Base-by-base conservation (phyloP, 2,329 filamentous ascomycete species). In the Aspergillus piperis region DNA sequence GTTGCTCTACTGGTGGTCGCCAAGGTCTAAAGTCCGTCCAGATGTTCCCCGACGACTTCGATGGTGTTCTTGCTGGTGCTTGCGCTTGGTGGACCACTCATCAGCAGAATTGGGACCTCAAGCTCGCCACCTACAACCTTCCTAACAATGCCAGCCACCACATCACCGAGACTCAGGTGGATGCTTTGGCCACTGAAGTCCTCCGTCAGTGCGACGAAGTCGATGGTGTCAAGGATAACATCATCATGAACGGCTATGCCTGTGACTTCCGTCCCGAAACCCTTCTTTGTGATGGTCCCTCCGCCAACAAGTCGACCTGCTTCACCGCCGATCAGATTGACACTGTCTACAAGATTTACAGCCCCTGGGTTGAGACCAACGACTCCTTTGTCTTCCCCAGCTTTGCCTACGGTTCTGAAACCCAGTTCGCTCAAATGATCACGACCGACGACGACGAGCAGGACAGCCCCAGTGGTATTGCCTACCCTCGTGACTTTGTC, bases 1-100 rank as follows among this genome's bases (percentile, higher is more conserved):
- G 86, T 8, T 88, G 86, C 67, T 87, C 84, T 0, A 82, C 83
- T 0, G 86, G 86, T 6, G 85, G 86, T 1, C 77, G 85, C 0
- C 83, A 88, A 73, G 86, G 84, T 2, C 73, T 86, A 32, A 83
- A 83, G 57, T 79, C 80, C 6, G 80, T 82, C 0, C 80, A 87
- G 64, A 68, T 73, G 15, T 86, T 80, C 61, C 84, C 85, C 0
- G 74, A 81, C 0, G 84, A 86, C 61, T 86, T 87, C 17, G 83
- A 87, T 63, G 85, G 85, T 23, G 77, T 84, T 10, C 66, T 87
- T 2, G 80, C 83, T 15, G 80, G 27, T n/a, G 82, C 79, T 3
- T 75, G 79, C 7, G 78, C 83, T 0, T 84, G 83, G 82, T 84
- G 81, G 75, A 82, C 77, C 23, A 10, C 71, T 41, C 80, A 83